phyloP scores from a whole-genome alignment of 2,329 filamentous ascomycete species.

The Talaromyces sp. region DNA sequence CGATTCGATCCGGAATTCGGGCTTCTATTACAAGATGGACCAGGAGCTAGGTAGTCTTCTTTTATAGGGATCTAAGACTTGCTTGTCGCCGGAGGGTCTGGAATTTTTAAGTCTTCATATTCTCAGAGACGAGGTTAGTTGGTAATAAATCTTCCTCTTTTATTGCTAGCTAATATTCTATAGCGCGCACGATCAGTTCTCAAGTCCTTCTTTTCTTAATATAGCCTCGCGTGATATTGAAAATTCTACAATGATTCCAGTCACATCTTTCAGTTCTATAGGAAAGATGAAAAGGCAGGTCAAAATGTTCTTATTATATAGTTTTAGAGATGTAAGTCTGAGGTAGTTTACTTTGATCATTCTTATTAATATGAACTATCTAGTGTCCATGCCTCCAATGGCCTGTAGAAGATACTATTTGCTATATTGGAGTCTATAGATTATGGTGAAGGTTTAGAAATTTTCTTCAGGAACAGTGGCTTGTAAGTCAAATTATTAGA shows the following conservation, averaged over 20 bases:
- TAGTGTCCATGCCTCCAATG: background rate
- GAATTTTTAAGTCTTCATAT: background rate
- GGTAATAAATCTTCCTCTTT: background rate
- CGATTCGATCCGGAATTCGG: background rate
- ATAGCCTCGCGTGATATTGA: background rate
- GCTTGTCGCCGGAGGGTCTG: background rate
- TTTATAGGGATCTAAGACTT: background rate
- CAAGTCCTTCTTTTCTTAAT: background rate
- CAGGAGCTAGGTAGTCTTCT: background rate
- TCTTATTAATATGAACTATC: background rate
- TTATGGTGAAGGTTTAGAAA: background rate
- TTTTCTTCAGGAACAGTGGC: background rate
- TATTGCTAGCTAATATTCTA: background rate
- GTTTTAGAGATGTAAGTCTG: background rate
- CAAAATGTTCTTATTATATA: background rate
- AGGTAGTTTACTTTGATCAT: background rate
- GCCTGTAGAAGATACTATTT: background rate
- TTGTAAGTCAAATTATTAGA: background rate
- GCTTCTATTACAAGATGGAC: background rate
- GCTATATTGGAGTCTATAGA: background rate
- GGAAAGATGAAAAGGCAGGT: background rate
- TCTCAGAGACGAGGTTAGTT: background rate
- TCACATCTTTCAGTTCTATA: background rate
- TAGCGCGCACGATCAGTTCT: background rate
- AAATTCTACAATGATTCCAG: background rate